Percentiles rank a stretch among this genome's conserved stretches.
Evolutionary conservation across 2,329 filamentous ascomycete species (phyloP).

Genomic region (Catunica adiposa): DNA sequence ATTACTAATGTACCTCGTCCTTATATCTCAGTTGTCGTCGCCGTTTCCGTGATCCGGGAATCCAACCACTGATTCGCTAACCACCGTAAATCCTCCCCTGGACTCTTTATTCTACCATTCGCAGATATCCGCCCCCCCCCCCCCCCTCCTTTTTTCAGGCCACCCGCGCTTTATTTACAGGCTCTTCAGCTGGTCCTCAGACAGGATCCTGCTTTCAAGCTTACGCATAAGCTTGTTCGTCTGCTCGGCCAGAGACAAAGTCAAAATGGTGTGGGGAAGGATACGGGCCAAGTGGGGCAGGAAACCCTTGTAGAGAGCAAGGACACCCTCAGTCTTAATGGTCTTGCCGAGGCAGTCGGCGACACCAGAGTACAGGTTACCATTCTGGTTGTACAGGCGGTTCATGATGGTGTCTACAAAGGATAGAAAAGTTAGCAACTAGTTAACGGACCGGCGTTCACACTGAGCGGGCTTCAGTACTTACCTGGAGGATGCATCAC

Average conservation of each 20-base stretch:
- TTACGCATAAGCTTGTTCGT: slow-evolving; percentile 83
- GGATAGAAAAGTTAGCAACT: slow-evolving; percentile 7
- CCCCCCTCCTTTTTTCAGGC: too few relatives aligned
- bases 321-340: slow-evolving; percentile 70
- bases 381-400: slow-evolving; percentile 95
- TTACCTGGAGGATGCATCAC: slow-evolving; percentile 92
- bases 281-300: slow-evolving; percentile 88
- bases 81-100: background rate
- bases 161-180: slow-evolving; percentile 15
- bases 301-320: slow-evolving; percentile 97
- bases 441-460: background rate
- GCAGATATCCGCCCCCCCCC: too few relatives aligned
- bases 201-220: slow-evolving; percentile 47
- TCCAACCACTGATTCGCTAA: background rate
- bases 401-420: slow-evolving; percentile 81
- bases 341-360: slow-evolving; percentile 89
- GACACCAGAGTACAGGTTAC: slow-evolving; percentile 85
- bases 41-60: background rate
- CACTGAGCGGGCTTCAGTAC: slow-evolving; percentile 19
- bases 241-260: slow-evolving; percentile 84
- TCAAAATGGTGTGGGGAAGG: slow-evolving; percentile 87
- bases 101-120: background rate
- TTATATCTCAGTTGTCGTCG: slow-evolving; percentile 3
- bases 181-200: slow-evolving; percentile 23
- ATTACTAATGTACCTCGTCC: slow-evolving; percentile 6